Conservation (phyloP, 805 yeast genomes). For the Metschnikowia chrysomelidarum region DNA sequence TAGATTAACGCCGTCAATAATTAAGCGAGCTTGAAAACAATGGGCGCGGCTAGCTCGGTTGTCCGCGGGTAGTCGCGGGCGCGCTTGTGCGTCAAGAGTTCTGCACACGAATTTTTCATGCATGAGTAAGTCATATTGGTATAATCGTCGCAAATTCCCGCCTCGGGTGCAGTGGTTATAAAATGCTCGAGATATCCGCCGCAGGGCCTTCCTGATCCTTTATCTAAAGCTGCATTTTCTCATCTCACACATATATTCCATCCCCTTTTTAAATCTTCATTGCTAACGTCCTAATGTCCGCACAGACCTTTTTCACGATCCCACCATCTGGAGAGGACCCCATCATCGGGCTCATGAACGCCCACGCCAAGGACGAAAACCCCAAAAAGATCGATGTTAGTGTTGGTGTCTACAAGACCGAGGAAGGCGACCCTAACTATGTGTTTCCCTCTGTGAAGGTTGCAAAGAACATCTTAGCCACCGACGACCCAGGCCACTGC, state of each 20-base stretch:
- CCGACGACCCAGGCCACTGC: constrained; percentile 43
- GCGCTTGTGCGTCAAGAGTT: constrained; percentile 2
- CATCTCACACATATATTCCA: not conserved
- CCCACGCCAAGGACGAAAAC: constrained; percentile 23
- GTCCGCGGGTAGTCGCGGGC: constrained; percentile 6
- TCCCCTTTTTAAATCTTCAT: not conserved
- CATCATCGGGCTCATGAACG: constrained; percentile 18
- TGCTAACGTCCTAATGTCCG: not conserved
- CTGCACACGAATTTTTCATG: constrained; percentile 5
- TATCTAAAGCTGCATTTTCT: not conserved
- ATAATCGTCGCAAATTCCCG: constrained; percentile 3
- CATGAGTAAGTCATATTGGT: constrained; percentile 6
- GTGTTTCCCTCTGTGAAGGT: constrained; percentile 37
- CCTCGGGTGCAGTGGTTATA: too few relatives aligned
- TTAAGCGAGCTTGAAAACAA: not conserved
- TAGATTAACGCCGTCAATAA: not conserved
- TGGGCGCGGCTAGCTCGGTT: constrained; percentile 4
- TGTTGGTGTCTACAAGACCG: constrained; percentile 47
- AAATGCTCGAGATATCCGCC: too few relatives aligned
- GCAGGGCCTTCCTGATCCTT: too few relatives aligned
- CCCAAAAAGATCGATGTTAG: constrained; percentile 40
- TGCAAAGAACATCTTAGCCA: constrained; percentile 33
- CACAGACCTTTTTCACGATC: constrained; percentile 11
- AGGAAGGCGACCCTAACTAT: constrained; percentile 31
- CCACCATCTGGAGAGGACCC: constrained; percentile 17